Conservation (phyloP, 352 stramenopile species). For the Pythium grandisporangium region DNA sequence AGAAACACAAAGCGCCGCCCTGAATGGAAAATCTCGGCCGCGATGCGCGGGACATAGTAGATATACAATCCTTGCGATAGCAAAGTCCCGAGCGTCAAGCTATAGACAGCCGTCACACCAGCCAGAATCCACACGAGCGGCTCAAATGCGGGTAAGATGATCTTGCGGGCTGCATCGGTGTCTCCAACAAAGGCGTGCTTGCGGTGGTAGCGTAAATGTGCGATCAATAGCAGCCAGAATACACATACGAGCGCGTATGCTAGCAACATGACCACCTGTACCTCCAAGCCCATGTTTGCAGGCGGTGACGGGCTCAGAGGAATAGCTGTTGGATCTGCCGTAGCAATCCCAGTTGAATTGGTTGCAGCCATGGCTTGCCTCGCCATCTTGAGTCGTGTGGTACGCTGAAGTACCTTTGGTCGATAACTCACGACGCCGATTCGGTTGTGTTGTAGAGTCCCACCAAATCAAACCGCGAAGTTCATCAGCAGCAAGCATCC, state of each 20-base stretch:
- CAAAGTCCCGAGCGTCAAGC: slow-evolving; percentile 5
- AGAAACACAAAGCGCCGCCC: slow-evolving; percentile 27
- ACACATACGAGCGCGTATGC: slow-evolving; percentile 8
- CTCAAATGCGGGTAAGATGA: slow-evolving; percentile 33
- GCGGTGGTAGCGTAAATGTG: slow-evolving; percentile 17
- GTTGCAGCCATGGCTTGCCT: too few relatives aligned
- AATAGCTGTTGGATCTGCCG: too few relatives aligned
- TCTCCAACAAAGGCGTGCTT: slow-evolving; percentile 13
- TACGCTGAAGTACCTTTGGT: too few relatives aligned
- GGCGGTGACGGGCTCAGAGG: too few relatives aligned
- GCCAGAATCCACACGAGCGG: slow-evolving; percentile 31
- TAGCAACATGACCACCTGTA: slow-evolving; percentile 6
- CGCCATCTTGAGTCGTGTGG: too few relatives aligned
- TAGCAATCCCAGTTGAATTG: too few relatives aligned
- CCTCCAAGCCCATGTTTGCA: too few relatives aligned
- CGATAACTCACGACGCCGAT: too few relatives aligned
- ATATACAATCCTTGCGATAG: slow-evolving; percentile 6
- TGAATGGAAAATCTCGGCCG: slow-evolving; percentile 15
- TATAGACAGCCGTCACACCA: slow-evolving; percentile 5
- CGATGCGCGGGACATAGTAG: not conserved
- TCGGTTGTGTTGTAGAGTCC: too few relatives aligned
- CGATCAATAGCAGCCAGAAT: not conserved
- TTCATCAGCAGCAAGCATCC: too few relatives aligned
- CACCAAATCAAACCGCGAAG: too few relatives aligned
- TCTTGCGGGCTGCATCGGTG: slow-evolving; percentile 15